A percentile compares a stretch with the other conserved stretches of the same genome.
phyloP scores from a whole-genome alignment of 306 rosid genomes.

The Astragalus membranaceus region DNA sequence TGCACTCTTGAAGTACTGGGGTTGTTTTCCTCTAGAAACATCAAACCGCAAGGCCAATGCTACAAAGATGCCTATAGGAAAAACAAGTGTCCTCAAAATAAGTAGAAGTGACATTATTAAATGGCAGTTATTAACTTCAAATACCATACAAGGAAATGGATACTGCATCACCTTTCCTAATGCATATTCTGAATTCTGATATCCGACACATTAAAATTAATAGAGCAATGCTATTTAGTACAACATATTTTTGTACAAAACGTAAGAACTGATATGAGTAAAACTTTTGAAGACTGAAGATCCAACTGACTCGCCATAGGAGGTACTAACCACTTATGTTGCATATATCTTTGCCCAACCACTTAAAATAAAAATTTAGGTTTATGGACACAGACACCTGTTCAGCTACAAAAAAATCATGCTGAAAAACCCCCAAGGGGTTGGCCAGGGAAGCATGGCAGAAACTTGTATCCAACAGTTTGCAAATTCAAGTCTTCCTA shows the following conservation, averaged over 20 bases:
- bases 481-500: too few relatives aligned
- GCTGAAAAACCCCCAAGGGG: too few relatives aligned
- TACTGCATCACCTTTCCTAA: neutral
- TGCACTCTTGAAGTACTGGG: conserved; percentile 93
- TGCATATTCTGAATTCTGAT: neutral
- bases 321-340: neutral
- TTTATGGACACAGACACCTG: neutral
- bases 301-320: too few relatives aligned
- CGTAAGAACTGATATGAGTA: too few relatives aligned
- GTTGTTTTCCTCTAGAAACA: conserved; percentile 71
- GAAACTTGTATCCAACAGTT: too few relatives aligned
- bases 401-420: neutral
- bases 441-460: too few relatives aligned
- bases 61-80: conserved; percentile 79
- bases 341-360: too few relatives aligned
- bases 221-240: too few relatives aligned
- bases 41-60: conserved; percentile 96
- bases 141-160: neutral
- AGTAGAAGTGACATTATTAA: neutral
- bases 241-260: too few relatives aligned
- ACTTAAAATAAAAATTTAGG: too few relatives aligned
- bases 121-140: neutral
- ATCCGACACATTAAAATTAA: neutral
- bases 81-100: neutral
- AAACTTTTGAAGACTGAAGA: too few relatives aligned